These are phyloP conservation scores for Cryphonectria parasitica DNA, from an alignment of 2,329 filamentous ascomycete species.

Conservation along the genomic window DNA sequence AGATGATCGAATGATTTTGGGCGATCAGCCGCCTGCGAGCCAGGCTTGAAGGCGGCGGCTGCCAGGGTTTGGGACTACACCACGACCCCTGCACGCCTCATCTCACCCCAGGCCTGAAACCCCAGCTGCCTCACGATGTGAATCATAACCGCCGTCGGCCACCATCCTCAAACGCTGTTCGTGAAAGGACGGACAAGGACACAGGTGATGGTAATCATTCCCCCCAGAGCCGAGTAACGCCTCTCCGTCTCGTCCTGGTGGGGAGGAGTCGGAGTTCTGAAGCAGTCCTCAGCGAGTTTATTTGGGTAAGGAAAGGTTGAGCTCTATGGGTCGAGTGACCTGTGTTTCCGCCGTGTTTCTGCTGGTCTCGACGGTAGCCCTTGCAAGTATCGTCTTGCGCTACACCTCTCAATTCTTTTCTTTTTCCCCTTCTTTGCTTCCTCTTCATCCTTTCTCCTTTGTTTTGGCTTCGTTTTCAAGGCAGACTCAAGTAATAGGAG, in stretches of 20 bases:
- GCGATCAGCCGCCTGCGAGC: slow-evolving; percentile 14
- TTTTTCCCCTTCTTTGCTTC: slow-evolving; percentile 7
- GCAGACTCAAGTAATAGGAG: slow-evolving; percentile 9
- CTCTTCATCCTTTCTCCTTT: slow-evolving; percentile 21
- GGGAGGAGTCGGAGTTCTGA: slow-evolving; percentile 5
- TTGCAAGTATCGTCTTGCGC: not conserved
- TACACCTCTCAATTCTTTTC: not conserved
- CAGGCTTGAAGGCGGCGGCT: slow-evolving; percentile 16
- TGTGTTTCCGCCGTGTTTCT: slow-evolving; percentile 30
- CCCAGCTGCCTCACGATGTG: slow-evolving; percentile 26
- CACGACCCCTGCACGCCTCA: slow-evolving; percentile 29
- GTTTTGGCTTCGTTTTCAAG: slow-evolving; percentile 28
- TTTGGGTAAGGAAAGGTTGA: not conserved
- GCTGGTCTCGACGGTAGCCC: slow-evolving; percentile 25
- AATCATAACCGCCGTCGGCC: slow-evolving; percentile 18
- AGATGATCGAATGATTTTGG: slow-evolving; percentile 24
- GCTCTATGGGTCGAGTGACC: slow-evolving; percentile 7
- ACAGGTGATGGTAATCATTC: not conserved
- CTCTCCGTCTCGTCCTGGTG: slow-evolving; percentile 24
- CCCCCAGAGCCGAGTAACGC: slow-evolving; percentile 3
- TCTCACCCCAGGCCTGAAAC: slow-evolving; percentile 27
- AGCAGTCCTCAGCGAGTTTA: not conserved
- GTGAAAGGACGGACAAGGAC: not conserved
- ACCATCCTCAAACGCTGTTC: slow-evolving; percentile 32
- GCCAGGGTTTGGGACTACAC: slow-evolving; percentile 12